Conservation (phyloP, 2,329 filamentous ascomycete species). For the Alternaria novae-zelandiae region DNA sequence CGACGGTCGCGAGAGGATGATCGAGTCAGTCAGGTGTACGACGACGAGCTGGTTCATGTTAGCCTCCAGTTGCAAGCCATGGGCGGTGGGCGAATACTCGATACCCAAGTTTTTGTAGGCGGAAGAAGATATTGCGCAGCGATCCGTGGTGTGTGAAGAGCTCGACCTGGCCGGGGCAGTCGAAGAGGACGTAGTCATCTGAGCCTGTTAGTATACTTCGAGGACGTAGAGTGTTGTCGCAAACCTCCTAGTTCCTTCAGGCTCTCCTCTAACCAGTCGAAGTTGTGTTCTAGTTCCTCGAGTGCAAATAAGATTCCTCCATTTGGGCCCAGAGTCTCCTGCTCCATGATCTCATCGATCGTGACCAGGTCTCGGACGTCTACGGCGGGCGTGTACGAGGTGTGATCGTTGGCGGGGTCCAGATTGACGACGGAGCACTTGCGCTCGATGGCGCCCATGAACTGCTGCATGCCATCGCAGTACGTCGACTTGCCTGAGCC, state of each 20-base stretch:
- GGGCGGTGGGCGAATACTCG: constrained; percentile 68
- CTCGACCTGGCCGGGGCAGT: constrained; percentile 96
- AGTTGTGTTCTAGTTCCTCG: constrained; percentile 92
- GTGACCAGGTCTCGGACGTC: constrained; percentile 90
- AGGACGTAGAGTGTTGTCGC: constrained; percentile 8
- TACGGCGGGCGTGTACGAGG: constrained; percentile 84
- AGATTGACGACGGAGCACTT: constrained; percentile 96
- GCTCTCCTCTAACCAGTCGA: constrained; percentile 87
- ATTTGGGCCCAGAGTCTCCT: constrained; percentile 89
- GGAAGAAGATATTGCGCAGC: constrained; percentile 88
- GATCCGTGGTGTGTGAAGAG: constrained; percentile 95
- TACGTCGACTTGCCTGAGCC: constrained; percentile 97
- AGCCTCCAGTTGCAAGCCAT: constrained; percentile 22
- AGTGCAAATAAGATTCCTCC: constrained; percentile 91
- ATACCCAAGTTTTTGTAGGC: constrained; percentile 88
- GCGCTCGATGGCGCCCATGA: constrained; percentile 92
- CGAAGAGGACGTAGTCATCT: constrained; percentile 93
- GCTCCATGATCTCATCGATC: constrained; percentile 92
- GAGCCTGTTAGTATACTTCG: constrained; percentile 15
- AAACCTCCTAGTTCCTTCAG: constrained; percentile 73
- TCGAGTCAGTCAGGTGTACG: constrained; percentile 91
- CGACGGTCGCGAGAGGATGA: constrained; percentile 89
- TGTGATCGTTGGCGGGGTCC: constrained; percentile 94
- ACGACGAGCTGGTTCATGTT: constrained; percentile 76
- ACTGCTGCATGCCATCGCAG: constrained; percentile 99